phyloP scores from a whole-genome alignment of 1,139 yeast species.

The Protomyces gravidus region DNA sequence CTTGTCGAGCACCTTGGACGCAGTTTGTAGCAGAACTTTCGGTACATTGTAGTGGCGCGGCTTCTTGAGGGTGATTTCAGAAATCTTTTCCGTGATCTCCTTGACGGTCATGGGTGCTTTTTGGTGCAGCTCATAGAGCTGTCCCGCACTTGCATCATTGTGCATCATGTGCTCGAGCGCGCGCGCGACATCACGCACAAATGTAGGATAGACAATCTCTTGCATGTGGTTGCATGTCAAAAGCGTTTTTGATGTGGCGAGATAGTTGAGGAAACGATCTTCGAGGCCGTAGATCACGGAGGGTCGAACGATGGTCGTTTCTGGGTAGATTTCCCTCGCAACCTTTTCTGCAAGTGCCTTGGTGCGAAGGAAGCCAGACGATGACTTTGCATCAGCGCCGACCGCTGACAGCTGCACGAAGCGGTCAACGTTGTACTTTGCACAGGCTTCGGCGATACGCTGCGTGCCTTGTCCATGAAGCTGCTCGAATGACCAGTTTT shows the following conservation, averaged over 20 bases:
- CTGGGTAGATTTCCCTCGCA: conserved; percentile 65
- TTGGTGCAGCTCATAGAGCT: conserved; percentile 73
- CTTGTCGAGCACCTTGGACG: conserved; percentile 53
- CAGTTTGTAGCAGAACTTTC: conserved; percentile 47
- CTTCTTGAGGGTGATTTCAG: conserved; percentile 51
- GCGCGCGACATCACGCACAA: conserved; percentile 70
- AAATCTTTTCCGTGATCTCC: conserved; percentile 67
- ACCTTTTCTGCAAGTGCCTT: conserved; percentile 71
- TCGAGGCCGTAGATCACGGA: conserved; percentile 76
- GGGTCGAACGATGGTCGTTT: conserved; percentile 81
- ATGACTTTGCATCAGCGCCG: conserved; percentile 67
- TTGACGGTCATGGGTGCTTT: conserved; percentile 59
- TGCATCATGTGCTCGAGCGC: conserved; percentile 75
- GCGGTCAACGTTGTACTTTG: conserved; percentile 70
- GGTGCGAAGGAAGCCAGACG: conserved; percentile 69
- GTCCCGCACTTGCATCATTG: conserved; percentile 75
- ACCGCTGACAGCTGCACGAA: conserved; percentile 74
- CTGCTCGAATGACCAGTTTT: conserved; percentile 69
- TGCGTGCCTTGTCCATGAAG: conserved; percentile 74
- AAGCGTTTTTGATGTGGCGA: conserved; percentile 52
- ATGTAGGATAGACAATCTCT: conserved; percentile 67
- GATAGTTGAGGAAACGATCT: conserved; percentile 64
- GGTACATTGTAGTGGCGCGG: conserved; percentile 52
- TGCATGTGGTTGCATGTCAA: conserved; percentile 64
- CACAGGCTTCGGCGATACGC: conserved; percentile 70